These are phyloP conservation scores for Mycena olivaceomarginata DNA, from an alignment of 768 basidiomycete species.

Conservation along the genomic window DNA sequence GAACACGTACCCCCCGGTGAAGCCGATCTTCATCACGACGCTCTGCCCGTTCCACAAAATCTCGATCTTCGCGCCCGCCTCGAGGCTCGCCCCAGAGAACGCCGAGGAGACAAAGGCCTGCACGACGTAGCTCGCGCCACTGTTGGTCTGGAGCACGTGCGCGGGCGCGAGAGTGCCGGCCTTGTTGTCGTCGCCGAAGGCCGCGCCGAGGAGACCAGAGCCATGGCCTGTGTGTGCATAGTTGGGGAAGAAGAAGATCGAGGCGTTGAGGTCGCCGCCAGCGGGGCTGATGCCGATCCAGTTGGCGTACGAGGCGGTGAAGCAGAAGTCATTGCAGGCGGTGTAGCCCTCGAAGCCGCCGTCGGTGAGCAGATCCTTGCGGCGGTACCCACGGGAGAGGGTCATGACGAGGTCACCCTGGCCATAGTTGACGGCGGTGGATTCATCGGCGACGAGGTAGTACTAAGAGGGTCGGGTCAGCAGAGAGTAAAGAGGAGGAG, in stretches of 20 bases:
- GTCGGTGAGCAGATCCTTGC: constrained; percentile 61
- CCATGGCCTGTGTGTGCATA: constrained; percentile 64
- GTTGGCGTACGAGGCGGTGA: constrained; percentile 55
- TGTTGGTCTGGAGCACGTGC: constrained; percentile 55
- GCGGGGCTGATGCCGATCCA: constrained; percentile 63
- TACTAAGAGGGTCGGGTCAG: constrained; percentile 54
- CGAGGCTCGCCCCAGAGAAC: constrained; percentile 57
- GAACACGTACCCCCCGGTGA: constrained; percentile 57
- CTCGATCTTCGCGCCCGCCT: constrained; percentile 60
- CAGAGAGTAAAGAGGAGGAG: background rate
- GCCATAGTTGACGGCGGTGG: constrained; percentile 67
- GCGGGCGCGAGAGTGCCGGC: constrained; percentile 61
- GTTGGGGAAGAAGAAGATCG: constrained; percentile 63
- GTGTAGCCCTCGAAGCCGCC: constrained; percentile 66
- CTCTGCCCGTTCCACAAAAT: constrained; percentile 65
- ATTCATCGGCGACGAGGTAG: constrained; percentile 63
- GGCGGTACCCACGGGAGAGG: constrained; percentile 67
- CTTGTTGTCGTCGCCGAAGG: constrained; percentile 57
- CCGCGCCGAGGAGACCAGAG: constrained; percentile 66
- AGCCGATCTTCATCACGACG: constrained; percentile 59
- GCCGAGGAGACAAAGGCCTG: constrained; percentile 65
- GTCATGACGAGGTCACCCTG: constrained; percentile 68
- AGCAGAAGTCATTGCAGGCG: constrained; percentile 64
- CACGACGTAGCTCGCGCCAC: constrained; percentile 61
- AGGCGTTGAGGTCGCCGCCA: constrained; percentile 63